These are phyloP conservation scores for Chrysoporthe deuterocubensis DNA, from an alignment of 2,329 filamentous ascomycete species.

Conservation along the genomic window DNA sequence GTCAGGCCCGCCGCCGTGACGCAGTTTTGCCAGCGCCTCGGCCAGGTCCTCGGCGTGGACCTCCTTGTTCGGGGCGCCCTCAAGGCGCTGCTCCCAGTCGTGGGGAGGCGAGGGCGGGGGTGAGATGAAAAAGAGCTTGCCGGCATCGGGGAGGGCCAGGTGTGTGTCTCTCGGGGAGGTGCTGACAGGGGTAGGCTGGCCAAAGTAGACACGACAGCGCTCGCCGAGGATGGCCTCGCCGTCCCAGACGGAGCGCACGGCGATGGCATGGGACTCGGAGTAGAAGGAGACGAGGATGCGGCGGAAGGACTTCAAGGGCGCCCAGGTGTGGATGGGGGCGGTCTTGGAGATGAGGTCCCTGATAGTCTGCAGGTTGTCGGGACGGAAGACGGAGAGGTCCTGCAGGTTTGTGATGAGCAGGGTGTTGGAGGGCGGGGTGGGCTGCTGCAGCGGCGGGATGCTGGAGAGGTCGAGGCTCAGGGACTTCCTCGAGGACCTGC, in stretches of 20 bases:
- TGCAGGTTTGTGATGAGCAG: constrained; percentile 82
- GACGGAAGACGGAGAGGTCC: constrained; percentile 73
- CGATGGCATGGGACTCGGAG: constrained; percentile 69
- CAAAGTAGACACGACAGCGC: constrained; percentile 71
- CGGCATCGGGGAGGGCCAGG: constrained; percentile 68
- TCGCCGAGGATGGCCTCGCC: constrained; percentile 74
- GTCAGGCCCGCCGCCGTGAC: constrained; percentile 43
- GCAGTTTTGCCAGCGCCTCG: constrained; percentile 66
- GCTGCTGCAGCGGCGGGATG: constrained; percentile 70
- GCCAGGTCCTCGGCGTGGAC: constrained; percentile 72
- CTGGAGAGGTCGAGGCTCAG: constrained; percentile 76
- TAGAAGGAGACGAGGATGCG: constrained; percentile 82
- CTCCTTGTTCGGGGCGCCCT: constrained; percentile 72
- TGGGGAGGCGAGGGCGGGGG: constrained; percentile 70
- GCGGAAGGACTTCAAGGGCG: constrained; percentile 80
- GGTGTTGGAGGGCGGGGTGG: constrained; percentile 80
- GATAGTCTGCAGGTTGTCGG: constrained; percentile 74
- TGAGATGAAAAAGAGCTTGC: constrained; percentile 75
- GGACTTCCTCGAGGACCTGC: constrained; percentile 50
- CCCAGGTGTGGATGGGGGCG: constrained; percentile 77
- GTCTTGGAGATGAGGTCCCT: constrained; percentile 70
- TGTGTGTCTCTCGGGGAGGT: constrained; percentile 54
- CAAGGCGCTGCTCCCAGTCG: constrained; percentile 70
- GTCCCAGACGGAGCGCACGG: constrained; percentile 74
- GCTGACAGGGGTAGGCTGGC: constrained; percentile 62